Evolutionary conservation across 352 stramenopile genomes (phyloP), one percentile per base, ranked within the genome.

Genomic region (Pythium diclinum): DNA sequence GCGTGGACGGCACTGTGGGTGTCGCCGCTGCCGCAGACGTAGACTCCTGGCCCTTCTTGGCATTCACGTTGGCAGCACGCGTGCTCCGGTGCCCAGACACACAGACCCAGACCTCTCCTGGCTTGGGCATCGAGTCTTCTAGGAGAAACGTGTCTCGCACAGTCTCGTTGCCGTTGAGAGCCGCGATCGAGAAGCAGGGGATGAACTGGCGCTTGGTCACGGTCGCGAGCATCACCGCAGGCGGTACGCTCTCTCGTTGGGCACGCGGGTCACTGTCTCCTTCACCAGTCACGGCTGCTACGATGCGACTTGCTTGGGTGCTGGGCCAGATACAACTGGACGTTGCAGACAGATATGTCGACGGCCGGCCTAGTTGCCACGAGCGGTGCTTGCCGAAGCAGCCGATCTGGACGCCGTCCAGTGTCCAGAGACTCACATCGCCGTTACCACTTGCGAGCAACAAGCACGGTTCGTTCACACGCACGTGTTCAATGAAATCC

Each of bases 81-180:
- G 75, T 71, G 38, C 54, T 59, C 4, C 81, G 79, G 53, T 92
- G 80, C 16, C 75, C 73, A 0, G 80, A 81, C 6, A 87, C 63
- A 34, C 81, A 89, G n/a, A 88, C 59, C 81, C 84, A 92, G 3
- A 92, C 81, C 63, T 92, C 84, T 0, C 81, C 81, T 5, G 79
- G 73, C 57, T 91, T 92, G 11, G 81, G 84, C 78, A 92, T 89
- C 16, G 76, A 79, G 55, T 92, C 84, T 67, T 92, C 81, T 0
- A 90, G 63, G 36, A 91, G 65, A 56, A 89, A 88, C 48, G 74
- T 81, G 48, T 88, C 81, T 17, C 54, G n/a, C 51, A 70, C 11
- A 58, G 65, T 77, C 46, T 77, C 73, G 28, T 56, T 71, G 1
- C 56, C 63, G 8, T 79, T 84, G 5, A 88, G 72, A 4, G 74